Evolutionary conservation across 208 protist species (phyloP), one percentile per base, ranked within the genome.

Genomic region (Endotrypanum monterogeii): DNA sequence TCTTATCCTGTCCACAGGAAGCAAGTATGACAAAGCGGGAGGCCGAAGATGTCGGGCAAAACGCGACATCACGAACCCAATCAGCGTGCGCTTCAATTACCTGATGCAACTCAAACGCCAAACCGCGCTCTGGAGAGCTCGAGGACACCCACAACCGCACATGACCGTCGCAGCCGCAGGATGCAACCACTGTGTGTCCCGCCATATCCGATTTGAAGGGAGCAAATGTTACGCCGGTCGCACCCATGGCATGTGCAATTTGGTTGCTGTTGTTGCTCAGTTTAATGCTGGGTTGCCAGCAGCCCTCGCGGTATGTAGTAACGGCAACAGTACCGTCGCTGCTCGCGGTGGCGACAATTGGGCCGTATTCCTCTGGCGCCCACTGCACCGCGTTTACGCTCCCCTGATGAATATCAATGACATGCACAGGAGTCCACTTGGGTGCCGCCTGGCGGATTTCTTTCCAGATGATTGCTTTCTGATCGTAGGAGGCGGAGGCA

Each of bases 401-500:
- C 39, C 87, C 88, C 1, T 84, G 74, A 65, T 96, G 91, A 32
- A 85, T 78, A 62, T 92, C 86, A 65, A 94, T 79, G 28, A 96
- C 85, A 69, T 96, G 89, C 32, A 91, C 82, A 20, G 87, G 87
- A 23, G 51, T 56, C 89, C 91, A 91, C 52, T 79, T 74, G n/a
- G 67, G 71, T 39, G 79, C 82, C 9, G 67, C 73, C 25, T 86
- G 74, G 60, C 51, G 77, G 9, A 76, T 65, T 55, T 92, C 83
- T 74, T 98, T 98, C 98, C 98, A 99, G 30, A 99, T 88, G 67
- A 99, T 98, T n/a, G 99, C 95, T 60, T 89, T 93, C 48, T 96
- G 82, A 82, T 99, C 99, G 80, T 99, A 99, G n/a, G 94, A 94
- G 67, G 98, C 98, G 16, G 98, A 98, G 23, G 98, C 98, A n/a